Base-by-base conservation (phyloP, 2,329 filamentous ascomycete species). In the Pezicula neosporulosa region DNA sequence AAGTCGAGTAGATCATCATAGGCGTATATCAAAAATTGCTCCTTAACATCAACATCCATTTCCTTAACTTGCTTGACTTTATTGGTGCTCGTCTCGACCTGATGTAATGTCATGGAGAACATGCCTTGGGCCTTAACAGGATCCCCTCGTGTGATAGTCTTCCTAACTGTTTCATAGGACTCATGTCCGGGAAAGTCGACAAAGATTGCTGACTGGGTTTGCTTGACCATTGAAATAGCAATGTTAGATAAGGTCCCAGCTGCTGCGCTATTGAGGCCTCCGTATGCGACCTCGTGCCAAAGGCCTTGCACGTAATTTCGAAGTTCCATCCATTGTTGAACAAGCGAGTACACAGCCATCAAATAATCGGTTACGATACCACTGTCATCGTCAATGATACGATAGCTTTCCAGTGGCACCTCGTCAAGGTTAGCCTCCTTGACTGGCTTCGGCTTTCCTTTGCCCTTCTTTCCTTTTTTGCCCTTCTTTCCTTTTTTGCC, bases 181-280 rank as follows among this genome's bases (percentile, higher is more conserved):
- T 76, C 70, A 45, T 73, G 66, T 0, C 68, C 73, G 1, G 73
- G 70, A 39, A 77, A 79, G 27, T 78, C 72, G 16, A 70, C 53
- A 48, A 74, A 76, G 1, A 78, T 73, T 6, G 56, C 57, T 0
- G 63, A 55, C 44, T 68, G 66, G 1, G 67, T 65, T 44, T 67
- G 61, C 47, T 72, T 68, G 21, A 78, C 56, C 66, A 74, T 72
- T 12, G 61, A 61, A 18, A 77, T 59, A 13, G 73, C 73, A 6
- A 73, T 48, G 43, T 70, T 74, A 6, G 70, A 72, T 21, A 76
- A 19, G 0, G 68, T 59, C 1, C 70, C 75, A 2, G 74, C 76
- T n/a, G 75, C 65, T 2, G 72, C 75, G 41, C 64, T 65, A 53
- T 79, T 78, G 13, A 77, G 63, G 3, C 63, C 68, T 1, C 68